These are phyloP conservation scores for Geotrichum fermentans DNA, from an alignment of 1,139 yeast genomes.

Conservation along the genomic window DNA sequence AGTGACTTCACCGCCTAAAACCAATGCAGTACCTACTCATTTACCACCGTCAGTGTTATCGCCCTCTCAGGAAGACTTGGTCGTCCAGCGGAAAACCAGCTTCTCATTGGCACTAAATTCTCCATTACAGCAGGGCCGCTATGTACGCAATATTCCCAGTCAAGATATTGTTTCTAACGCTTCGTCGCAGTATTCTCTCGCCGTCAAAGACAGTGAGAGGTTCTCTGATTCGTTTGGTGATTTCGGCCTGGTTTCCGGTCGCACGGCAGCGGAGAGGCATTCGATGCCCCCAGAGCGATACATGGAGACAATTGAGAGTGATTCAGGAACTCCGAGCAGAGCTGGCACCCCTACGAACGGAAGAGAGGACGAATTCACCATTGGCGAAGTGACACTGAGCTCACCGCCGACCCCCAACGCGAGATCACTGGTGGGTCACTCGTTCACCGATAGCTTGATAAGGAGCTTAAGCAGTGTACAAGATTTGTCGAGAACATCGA, in stretches of 20 bases:
- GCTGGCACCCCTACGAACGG: not conserved
- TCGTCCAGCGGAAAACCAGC: not conserved
- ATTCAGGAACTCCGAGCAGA: not conserved
- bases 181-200: slow-evolving; percentile 2
- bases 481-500: not conserved
- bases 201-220: slow-evolving; percentile 1
- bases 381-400: not conserved
- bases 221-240: slow-evolving; percentile 1
- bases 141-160: slow-evolving; percentile 1
- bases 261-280: not conserved
- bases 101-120: not conserved
- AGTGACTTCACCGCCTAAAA: not conserved
- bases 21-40: not conserved
- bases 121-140: not conserved
- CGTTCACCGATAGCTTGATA: not conserved
- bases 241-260: not conserved
- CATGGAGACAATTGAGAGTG: slow-evolving; percentile 1
- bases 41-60: not conserved
- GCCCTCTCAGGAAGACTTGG: not conserved
- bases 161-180: not conserved
- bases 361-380: not conserved
- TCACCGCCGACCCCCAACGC: not conserved
- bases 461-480: not conserved
- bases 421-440: not conserved
- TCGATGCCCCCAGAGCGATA: slow-evolving; percentile 3